These are phyloP conservation scores for Lophiostoma macrostomum DNA, from an alignment of 495 filamentous ascomycete genomes.

Conservation along the genomic window DNA sequence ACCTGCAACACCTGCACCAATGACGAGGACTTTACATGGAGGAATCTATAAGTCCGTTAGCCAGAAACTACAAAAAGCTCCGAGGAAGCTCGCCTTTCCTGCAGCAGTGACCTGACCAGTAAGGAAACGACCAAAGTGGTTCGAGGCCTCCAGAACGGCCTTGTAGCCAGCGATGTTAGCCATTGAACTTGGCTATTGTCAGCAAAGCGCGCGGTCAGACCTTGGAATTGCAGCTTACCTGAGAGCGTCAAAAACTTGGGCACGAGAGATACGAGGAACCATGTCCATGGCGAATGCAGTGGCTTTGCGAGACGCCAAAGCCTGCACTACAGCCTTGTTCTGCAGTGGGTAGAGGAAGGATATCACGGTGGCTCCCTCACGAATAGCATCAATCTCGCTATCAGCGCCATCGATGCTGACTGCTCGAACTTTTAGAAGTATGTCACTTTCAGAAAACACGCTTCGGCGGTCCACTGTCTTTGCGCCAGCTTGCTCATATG, in stretches of 20 bases:
- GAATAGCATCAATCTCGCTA: conserved; percentile 59
- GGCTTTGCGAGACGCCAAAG: conserved; percentile 58
- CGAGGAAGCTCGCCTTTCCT: conserved; percentile 40
- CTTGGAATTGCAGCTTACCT: conserved; percentile 33
- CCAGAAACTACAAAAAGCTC: background rate
- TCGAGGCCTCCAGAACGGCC: conserved; percentile 76
- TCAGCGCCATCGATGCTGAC: conserved; percentile 52
- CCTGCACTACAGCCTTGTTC: conserved; percentile 66
- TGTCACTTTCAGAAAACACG: conserved; percentile 67
- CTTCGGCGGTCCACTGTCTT: conserved; percentile 60
- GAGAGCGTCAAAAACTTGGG: conserved; percentile 66
- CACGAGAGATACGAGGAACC: conserved; percentile 73
- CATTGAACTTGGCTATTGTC: conserved; percentile 53
- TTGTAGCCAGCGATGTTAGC: conserved; percentile 87
- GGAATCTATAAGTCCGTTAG: conserved; percentile 54
- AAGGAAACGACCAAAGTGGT: conserved; percentile 76
- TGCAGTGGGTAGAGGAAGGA: conserved; percentile 74
- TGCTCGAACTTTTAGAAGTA: conserved; percentile 74
- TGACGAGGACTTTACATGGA: conserved; percentile 77
- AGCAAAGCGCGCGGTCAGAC: background rate
- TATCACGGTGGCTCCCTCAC: conserved; percentile 64
- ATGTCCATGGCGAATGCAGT: conserved; percentile 81
- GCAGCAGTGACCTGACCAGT: conserved; percentile 82
- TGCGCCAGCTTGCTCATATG: conserved; percentile 68
- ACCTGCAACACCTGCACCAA: conserved; percentile 78